A percentile compares a stretch with the other conserved stretches of the same genome.
Evolutionary conservation across 441 rosid genomes (phyloP).

Genomic region (Raphanus hybrid): DNA sequence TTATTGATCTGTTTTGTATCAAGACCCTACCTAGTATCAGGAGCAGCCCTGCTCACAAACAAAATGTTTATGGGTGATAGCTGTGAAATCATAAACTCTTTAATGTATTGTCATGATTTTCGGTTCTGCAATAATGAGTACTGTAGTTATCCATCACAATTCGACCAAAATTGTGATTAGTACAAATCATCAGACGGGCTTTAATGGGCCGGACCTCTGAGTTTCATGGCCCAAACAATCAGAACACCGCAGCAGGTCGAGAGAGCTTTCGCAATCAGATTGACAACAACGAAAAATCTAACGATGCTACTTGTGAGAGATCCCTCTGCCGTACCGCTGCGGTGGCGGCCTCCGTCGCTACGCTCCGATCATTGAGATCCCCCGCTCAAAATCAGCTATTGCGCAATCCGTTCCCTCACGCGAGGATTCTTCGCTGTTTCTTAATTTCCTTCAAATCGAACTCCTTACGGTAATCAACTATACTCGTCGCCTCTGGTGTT

Average conservation of each 20-base stretch:
- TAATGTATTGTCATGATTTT: no score
- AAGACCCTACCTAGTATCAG: no score
- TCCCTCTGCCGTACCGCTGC: conserved; percentile 57
- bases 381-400: conserved; percentile 30
- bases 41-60: no score
- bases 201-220: background rate
- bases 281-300: background rate
- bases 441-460: conserved; percentile 41
- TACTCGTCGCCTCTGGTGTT: conserved; percentile 4
- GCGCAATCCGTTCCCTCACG: conserved; percentile 41
- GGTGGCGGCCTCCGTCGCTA: conserved; percentile 29
- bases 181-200: background rate
- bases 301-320: conserved; percentile 51
- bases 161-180: no score
- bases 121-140: no score
- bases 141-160: no score
- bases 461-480: conserved; percentile 39
- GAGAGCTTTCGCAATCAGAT: conserved; percentile 22
- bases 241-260: conserved; percentile 8
- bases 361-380: conserved; percentile 51
- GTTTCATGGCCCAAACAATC: background rate
- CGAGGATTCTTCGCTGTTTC: conserved; percentile 55
- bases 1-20: no score
- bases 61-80: no score
- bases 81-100: no score